Evolutionary conservation across 768 basidiomycete species (phyloP).

Genomic region (Lentinula raphanica): DNA sequence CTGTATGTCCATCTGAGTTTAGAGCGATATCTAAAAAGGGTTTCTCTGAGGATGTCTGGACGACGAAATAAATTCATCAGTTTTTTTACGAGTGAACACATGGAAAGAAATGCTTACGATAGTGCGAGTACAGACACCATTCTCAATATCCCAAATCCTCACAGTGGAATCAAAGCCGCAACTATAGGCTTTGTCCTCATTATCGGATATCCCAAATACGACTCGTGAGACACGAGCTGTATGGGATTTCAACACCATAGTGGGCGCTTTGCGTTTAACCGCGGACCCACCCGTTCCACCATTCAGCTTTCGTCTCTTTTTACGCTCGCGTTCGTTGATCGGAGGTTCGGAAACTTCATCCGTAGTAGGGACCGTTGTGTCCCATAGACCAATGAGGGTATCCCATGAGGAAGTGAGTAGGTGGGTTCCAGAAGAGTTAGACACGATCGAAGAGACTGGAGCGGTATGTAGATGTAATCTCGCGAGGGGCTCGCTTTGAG

Average conservation of each 20-base stretch:
- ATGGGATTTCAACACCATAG: slow-evolving; percentile 76
- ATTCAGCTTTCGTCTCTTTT: slow-evolving; percentile 59
- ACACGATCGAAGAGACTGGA: slow-evolving; percentile 66
- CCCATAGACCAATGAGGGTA: slow-evolving; percentile 77
- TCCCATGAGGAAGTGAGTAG: slow-evolving; percentile 90
- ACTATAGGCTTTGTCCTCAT: slow-evolving; percentile 49
- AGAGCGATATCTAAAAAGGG: slow-evolving; percentile 66
- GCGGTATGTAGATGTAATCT: slow-evolving; percentile 81
- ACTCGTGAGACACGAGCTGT: slow-evolving; percentile 75
- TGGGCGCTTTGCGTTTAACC: slow-evolving; percentile 61
- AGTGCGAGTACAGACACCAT: slow-evolving; percentile 63
- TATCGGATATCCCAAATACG: slow-evolving; percentile 40
- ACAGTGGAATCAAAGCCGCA: slow-evolving; percentile 91
- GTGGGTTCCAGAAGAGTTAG: slow-evolving; percentile 50
- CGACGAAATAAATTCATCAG: not conserved
- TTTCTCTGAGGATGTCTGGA: slow-evolving; percentile 63
- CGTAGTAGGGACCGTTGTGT: slow-evolving; percentile 49
- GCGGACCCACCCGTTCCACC: slow-evolving; percentile 24
- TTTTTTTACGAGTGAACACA: too few relatives aligned
- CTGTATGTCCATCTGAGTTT: slow-evolving; percentile 35
- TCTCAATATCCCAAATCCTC: slow-evolving; percentile 80
- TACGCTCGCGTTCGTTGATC: slow-evolving; percentile 37
- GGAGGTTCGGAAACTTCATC: slow-evolving; percentile 59
- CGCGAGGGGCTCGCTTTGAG: slow-evolving; percentile 43
- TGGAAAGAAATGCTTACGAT: slow-evolving; percentile 43